These are phyloP conservation scores for Penicillium polonicum DNA, from an alignment of 2,329 filamentous ascomycete genomes.

Conservation along the genomic window DNA sequence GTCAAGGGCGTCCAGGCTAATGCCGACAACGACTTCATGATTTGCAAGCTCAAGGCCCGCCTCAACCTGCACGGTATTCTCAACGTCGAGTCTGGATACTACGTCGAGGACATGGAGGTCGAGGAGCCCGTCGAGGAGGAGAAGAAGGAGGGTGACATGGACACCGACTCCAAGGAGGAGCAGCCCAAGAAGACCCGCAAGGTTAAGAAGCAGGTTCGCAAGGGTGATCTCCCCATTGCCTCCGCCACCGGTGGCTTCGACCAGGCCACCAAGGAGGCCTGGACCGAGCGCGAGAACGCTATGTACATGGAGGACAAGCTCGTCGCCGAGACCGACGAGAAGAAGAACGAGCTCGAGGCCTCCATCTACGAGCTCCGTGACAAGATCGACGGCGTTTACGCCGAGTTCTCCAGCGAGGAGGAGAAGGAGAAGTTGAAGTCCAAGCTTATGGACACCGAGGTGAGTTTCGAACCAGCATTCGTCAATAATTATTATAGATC, in stretches of 20 bases:
- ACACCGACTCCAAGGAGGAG: constrained; percentile 69
- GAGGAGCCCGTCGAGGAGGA: constrained; percentile 84
- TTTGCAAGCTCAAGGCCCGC: constrained; percentile 98
- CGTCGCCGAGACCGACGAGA: constrained; percentile 95
- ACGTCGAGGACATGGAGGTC: constrained; percentile 94
- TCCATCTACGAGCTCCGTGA: constrained; percentile 96
- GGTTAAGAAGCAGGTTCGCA: constrained; percentile 98
- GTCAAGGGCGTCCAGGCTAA: constrained; percentile 97
- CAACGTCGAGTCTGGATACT: constrained; percentile 96
- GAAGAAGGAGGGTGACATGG: constrained; percentile 71
- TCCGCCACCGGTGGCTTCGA: constrained; percentile 81
- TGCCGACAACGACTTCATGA: constrained; percentile 96
- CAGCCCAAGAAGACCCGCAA: constrained; percentile 84
- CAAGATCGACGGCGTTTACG: constrained; percentile 89
- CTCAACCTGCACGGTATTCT: constrained; percentile 95
- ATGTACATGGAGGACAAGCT: constrained; percentile 99
- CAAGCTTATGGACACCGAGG: constrained; percentile 83
- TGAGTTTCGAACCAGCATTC: constrained; percentile 49
- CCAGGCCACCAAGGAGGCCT: constrained; percentile 61
- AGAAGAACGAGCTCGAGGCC: constrained; percentile 99
- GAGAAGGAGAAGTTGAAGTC: constrained; percentile 84
- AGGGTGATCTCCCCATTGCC: constrained; percentile 88
- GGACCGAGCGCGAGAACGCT: constrained; percentile 75
- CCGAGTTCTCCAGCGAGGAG: constrained; percentile 83
- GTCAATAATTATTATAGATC: constrained; percentile 1